These are phyloP conservation scores for Albophoma yamanashiensis DNA, from an alignment of 2,329 filamentous ascomycete species.

Conservation along the genomic window DNA sequence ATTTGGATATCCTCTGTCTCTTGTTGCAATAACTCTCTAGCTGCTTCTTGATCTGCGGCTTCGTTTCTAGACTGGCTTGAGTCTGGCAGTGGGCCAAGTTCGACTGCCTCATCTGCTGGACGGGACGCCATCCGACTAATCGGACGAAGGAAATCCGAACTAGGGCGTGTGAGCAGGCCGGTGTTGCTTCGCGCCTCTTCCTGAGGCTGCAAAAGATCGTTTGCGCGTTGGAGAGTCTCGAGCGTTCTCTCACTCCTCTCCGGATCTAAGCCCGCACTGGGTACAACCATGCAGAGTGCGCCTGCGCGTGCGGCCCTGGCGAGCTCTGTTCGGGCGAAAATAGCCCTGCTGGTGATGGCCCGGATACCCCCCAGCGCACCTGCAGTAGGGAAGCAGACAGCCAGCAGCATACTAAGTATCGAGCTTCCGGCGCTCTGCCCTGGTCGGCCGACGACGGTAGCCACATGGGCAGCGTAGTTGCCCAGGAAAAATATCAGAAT, in stretches of 20 bases:
- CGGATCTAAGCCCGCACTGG: neutral
- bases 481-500: conserved; percentile 3
- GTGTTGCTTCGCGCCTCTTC: neutral
- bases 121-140: neutral
- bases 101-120: neutral
- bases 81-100: neutral
- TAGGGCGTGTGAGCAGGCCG: too few species aligned
- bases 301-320: conserved; percentile 2
- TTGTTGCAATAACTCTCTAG: neutral
- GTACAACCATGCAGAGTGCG: conserved; percentile 3
- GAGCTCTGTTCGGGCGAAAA: conserved; percentile 5
- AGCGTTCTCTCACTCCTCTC: neutral
- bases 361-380: conserved; percentile 1
- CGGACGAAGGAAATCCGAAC: too few species aligned
- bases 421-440: conserved; percentile 1
- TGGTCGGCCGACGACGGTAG: conserved; percentile 1
- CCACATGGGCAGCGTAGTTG: conserved; percentile 3
- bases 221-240: neutral
- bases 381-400: conserved; percentile 1
- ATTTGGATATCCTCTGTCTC: neutral
- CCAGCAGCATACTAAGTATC: neutral
- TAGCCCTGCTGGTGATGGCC: conserved; percentile 5
- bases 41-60: neutral
- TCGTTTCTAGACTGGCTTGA: neutral
- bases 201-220: neutral